Conservation (phyloP, 208 protist species). For the Acanthamoeba royreba region DNA sequence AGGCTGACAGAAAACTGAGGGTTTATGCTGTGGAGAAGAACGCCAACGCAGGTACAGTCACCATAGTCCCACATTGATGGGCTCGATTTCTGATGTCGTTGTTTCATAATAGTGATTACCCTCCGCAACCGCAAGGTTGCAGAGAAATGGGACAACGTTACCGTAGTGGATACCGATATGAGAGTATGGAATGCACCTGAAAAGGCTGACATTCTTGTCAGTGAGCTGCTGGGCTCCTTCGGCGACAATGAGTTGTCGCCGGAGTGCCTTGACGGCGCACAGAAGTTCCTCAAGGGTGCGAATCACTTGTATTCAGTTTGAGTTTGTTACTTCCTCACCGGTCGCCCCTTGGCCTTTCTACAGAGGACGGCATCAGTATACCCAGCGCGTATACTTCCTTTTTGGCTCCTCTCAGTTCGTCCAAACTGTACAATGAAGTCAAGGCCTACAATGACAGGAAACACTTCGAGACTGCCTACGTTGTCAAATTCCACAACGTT, state of each 20-base stretch:
- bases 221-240: conserved; percentile 98
- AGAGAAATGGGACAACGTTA: conserved; percentile 85
- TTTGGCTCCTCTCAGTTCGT: conserved; percentile 78
- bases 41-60: conserved; percentile 89
- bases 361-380: conserved; percentile 71
- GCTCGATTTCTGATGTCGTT: no score
- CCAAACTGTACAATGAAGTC: conserved; percentile 78
- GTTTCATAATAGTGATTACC: conserved; percentile 40
- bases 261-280: conserved; percentile 96
- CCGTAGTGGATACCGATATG: conserved; percentile 84
- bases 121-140: conserved; percentile 76
- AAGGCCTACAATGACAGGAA: conserved; percentile 46
- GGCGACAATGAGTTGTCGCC: conserved; percentile 99
- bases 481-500: conserved; percentile 83
- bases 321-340: no score
- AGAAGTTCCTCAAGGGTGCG: conserved; percentile 79
- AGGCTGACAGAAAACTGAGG: conserved; percentile 78
- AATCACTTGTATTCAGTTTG: no score
- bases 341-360: no score
- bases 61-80: no score
- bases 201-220: conserved; percentile 92
- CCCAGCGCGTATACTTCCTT: conserved; percentile 83
- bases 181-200: conserved; percentile 73
- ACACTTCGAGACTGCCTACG: conserved; percentile 86
- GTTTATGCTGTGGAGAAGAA: conserved; percentile 98